Evolutionary conservation across 2,329 filamentous ascomycete species (phyloP).

Genomic region (Trichoderma simmonsii): DNA sequence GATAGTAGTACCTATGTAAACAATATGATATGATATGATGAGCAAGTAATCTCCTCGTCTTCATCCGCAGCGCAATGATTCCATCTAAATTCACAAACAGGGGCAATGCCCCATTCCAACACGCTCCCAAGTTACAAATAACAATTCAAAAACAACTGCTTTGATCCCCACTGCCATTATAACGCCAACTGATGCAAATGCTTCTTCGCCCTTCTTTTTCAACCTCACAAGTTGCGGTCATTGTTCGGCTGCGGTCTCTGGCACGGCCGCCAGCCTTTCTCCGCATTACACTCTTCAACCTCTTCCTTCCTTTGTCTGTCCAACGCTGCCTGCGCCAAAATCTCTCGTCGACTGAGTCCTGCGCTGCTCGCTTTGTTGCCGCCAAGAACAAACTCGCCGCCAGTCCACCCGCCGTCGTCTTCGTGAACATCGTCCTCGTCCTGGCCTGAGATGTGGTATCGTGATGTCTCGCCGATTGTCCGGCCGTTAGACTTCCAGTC

Average conservation of each 20-base stretch:
- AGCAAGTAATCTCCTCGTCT: background rate
- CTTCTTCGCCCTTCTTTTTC: background rate
- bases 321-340: slow-evolving; percentile 57
- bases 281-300: slow-evolving; percentile 33
- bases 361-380: slow-evolving; percentile 43
- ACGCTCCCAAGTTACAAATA: background rate
- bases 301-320: slow-evolving; percentile 36
- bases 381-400: slow-evolving; percentile 73
- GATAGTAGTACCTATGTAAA: background rate
- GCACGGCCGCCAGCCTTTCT: slow-evolving; percentile 31
- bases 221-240: slow-evolving; percentile 21
- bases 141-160: background rate
- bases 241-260: slow-evolving; percentile 26
- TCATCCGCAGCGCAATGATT: background rate
- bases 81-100: background rate
- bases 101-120: background rate
- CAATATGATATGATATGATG: background rate
- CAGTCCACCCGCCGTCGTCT: slow-evolving; percentile 74
- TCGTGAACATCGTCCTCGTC: slow-evolving; percentile 50
- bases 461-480: slow-evolving; percentile 61
- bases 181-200: slow-evolving; percentile 12
- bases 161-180: background rate
- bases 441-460: slow-evolving; percentile 51
- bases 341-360: slow-evolving; percentile 66
- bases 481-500: slow-evolving; percentile 75